Base-by-base conservation (phyloP, 768 basidiomycete genomes). In the Leccinum fibrillosum region DNA sequence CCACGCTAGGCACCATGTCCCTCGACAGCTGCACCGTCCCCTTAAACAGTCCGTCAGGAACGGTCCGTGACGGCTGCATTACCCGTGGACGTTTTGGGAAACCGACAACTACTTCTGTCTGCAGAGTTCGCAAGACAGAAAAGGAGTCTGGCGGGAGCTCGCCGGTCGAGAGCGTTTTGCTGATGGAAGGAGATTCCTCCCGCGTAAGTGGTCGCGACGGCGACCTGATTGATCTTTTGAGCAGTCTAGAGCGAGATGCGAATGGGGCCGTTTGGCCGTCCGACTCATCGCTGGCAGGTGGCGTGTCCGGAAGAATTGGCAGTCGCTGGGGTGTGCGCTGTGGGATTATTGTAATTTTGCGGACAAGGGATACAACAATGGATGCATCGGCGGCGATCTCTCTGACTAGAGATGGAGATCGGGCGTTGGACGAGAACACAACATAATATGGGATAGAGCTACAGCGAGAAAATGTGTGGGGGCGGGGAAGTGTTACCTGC, bases 341-440 rank as follows among this genome's bases (percentile, higher is more conserved):
- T 11, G 60, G 61, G 9, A 78, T 80, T 60, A 87, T 75, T 26
- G 76, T 79, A 19, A 88, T 76, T 66, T 85, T 81, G 35, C 86
- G 85, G 60, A 84, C 68, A 25, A 90, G 76, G 0, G 84, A 84
- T 11, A 89, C 81, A n/a, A 81, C 81, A 32, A 89, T 83, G 12
- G 86, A 87, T 6, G 89, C 85, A 66, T 89, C 88, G 4, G 85
- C 66, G 8, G 86, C 83, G 35, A 90, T 87, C 65, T 90, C 87
- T 57, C 78, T 80, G 9, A 84, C 79, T 32, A 89, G 72, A 11
- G 71, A 62, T 2, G 76, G 70, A 17, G 83, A 86, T 42, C 83
- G 77, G 17, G 85, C 82, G 8, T 72, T 81, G 30, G 89, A 89
- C 10, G 82, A 82, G 72, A 89, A 89, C 28, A 89, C 85, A 53